phyloP scores from a whole-genome alignment of 306 rosid species.

The Comarum palustre region DNA sequence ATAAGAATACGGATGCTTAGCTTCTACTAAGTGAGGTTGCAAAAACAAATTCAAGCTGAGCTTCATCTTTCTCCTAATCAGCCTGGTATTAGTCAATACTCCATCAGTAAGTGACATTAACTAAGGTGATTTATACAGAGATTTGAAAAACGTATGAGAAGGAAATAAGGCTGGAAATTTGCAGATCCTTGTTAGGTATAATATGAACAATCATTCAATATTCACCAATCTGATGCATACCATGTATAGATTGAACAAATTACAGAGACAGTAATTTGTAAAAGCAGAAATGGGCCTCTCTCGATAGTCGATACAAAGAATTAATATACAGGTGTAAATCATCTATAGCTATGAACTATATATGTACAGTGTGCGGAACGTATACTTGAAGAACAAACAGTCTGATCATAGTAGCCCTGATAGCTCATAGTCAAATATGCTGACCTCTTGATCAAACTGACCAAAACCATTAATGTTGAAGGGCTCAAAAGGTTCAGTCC shows the following conservation, averaged over 20 bases:
- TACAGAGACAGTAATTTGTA: not conserved
- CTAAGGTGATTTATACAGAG: not conserved
- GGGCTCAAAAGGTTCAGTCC: conserved; percentile 17
- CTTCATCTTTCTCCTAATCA: not conserved
- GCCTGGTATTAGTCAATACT: too few species aligned
- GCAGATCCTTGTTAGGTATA: not conserved
- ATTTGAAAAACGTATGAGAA: not conserved
- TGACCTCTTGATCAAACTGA: conserved; percentile 29
- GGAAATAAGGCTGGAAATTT: not conserved
- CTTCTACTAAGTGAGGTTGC: not conserved
- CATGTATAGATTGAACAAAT: not conserved
- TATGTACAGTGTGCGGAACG: not conserved
- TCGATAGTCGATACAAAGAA: conserved; percentile 8
- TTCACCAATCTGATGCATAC: not conserved
- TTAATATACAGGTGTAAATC: not conserved
- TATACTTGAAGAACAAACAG: not conserved
- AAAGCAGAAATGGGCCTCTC: not conserved
- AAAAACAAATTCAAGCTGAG: not conserved
- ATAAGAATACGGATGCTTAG: too few species aligned
- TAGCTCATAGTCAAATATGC: conserved; percentile 37
- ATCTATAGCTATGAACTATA: not conserved
- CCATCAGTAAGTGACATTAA: not conserved
- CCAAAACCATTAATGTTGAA: not conserved
- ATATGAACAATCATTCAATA: not conserved
- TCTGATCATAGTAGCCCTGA: conserved; percentile 25